phyloP scores from a whole-genome alignment of 768 basidiomycete genomes.

The Saitozyma sp. region DNA sequence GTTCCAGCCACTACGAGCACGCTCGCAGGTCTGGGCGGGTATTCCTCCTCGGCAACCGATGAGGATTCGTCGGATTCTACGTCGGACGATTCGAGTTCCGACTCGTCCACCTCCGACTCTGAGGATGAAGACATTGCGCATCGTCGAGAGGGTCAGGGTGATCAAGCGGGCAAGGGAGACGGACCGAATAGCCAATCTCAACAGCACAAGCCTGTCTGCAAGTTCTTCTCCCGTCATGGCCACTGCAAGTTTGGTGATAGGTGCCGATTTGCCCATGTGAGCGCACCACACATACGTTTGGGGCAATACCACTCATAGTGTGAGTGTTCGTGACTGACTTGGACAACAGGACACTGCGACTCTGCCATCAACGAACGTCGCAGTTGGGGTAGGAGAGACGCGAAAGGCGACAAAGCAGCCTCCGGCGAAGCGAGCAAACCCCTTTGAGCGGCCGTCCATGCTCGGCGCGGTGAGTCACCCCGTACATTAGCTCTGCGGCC shows the following conservation, averaged over 20 bases:
- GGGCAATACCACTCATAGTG: neutral
- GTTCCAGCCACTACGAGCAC: neutral
- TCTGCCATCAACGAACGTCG: no score
- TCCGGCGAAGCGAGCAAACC: conserved; percentile 22
- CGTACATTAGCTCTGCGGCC: no score
- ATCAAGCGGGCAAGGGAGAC: no score
- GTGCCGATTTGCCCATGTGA: conserved; percentile 40
- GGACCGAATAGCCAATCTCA: neutral
- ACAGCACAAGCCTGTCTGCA: conserved; percentile 22
- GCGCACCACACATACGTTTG: neutral
- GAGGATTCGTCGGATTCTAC: conserved; percentile 35
- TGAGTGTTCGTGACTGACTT: neutral
- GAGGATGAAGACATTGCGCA: conserved; percentile 4
- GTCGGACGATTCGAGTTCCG: conserved; percentile 41
- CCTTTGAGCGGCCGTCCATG: conserved; percentile 61
- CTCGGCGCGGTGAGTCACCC: conserved; percentile 72
- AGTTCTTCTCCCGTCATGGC: conserved; percentile 35
- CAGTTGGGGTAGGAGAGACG: neutral
- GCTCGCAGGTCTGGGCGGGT: conserved; percentile 1
- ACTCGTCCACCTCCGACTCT: conserved; percentile 42
- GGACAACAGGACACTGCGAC: neutral
- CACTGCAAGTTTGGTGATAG: conserved; percentile 42
- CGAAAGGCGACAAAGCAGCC: conserved; percentile 18
- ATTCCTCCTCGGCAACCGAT: conserved; percentile 16
- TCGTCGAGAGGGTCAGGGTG: neutral